Evolutionary conservation across 805 yeast species (phyloP).

Genomic region (Metschnikowia cerradonensis): DNA sequence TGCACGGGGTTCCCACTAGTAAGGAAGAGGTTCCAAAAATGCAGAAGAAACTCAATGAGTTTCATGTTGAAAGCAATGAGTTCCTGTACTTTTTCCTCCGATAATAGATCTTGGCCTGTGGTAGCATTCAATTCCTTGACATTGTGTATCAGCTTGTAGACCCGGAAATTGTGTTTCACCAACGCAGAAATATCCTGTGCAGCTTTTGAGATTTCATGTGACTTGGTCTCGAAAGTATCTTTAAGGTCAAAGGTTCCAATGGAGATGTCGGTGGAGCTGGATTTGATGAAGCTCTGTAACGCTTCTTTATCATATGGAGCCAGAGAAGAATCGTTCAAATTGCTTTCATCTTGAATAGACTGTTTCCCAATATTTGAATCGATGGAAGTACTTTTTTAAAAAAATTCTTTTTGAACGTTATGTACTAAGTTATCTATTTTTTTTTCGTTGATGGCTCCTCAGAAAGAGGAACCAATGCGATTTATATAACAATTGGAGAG

Average conservation of each 20-base stretch:
- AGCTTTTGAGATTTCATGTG: constrained; percentile 39
- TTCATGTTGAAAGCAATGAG: constrained; percentile 37
- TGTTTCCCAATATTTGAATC: constrained; percentile 18
- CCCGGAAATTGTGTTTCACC: constrained; percentile 52
- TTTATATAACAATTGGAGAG: no score
- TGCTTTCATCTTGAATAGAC: constrained; percentile 17
- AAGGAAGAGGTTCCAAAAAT: constrained; percentile 39
- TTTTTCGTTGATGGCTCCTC: no score
- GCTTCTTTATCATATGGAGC: constrained; percentile 5
- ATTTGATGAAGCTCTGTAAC: constrained; percentile 10
- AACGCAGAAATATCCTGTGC: constrained; percentile 43
- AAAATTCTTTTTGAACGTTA: no score
- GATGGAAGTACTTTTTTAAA: no score
- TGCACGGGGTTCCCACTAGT: constrained; percentile 36
- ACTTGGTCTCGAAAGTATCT: constrained; percentile 28
- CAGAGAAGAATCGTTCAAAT: constrained; percentile 1
- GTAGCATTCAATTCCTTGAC: constrained; percentile 14
- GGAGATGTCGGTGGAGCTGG: constrained; percentile 15
- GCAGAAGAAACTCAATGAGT: constrained; percentile 39
- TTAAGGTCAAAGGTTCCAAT: constrained; percentile 21
- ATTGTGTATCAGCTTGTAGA: constrained; percentile 37
- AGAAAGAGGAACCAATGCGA: no score
- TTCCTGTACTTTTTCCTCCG: constrained; percentile 26
- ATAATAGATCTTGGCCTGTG: constrained; percentile 34
- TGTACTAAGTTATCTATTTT: no score